Evolutionary conservation across 2,329 filamentous ascomycete genomes (phyloP).

Genomic region (Blastomyces emzantsi): DNA sequence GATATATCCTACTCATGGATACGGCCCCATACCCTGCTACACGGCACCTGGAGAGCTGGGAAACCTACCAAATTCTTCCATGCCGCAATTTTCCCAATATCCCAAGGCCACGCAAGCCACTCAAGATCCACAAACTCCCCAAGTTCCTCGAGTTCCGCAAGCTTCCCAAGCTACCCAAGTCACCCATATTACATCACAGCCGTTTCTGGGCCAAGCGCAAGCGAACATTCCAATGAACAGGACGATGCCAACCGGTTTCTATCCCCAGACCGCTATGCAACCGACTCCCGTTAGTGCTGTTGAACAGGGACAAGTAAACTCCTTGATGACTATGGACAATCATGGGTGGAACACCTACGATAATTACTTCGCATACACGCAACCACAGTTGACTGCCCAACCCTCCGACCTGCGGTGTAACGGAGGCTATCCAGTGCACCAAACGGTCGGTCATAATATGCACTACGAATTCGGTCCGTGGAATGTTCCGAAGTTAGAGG

Average conservation of each 20-base stretch:
- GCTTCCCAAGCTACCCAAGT: neutral
- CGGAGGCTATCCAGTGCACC: neutral
- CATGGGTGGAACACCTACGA: neutral
- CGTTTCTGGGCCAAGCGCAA: neutral
- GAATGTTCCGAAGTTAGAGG: neutral
- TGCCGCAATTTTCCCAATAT: neutral
- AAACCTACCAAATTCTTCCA: neutral
- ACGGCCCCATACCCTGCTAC: neutral
- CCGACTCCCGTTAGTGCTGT: neutral
- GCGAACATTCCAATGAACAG: neutral
- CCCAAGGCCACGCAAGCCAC: no score
- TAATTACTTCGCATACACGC: neutral
- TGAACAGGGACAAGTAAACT: neutral
- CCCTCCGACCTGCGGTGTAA: neutral
- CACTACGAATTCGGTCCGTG: neutral
- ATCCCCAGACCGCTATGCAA: neutral
- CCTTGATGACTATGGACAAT: neutral
- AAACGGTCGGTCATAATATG: neutral
- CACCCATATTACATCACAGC: neutral
- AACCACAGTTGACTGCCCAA: neutral
- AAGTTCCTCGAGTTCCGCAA: neutral
- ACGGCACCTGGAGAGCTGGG: neutral
- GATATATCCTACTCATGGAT: no score
- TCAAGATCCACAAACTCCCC: neutral
- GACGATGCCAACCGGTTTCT: neutral